These are phyloP conservation scores for Didymella glomerata DNA, from an alignment of 2,329 filamentous ascomycete genomes.

Conservation along the genomic window DNA sequence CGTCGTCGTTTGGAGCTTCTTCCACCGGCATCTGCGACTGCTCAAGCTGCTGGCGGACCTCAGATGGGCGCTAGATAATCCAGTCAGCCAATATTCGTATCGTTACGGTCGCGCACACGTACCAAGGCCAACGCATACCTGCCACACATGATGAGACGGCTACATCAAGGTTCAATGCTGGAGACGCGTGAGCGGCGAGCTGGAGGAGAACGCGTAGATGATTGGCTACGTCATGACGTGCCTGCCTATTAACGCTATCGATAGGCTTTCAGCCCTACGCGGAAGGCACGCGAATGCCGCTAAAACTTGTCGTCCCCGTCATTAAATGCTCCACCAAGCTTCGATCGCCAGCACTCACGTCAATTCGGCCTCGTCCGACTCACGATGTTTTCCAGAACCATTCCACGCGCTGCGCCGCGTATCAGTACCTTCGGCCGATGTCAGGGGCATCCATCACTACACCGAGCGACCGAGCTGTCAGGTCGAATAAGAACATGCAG, in stretches of 20 bases:
- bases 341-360: conserved; percentile 21
- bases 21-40: conserved; percentile 77
- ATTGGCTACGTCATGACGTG: conserved; percentile 47
- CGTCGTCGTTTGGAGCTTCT: conserved; percentile 75
- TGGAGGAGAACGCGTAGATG: conserved; percentile 30
- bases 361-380: conserved; percentile 26
- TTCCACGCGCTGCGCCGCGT: conserved; percentile 38
- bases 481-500: conserved; percentile 36
- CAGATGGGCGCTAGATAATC: conserved; percentile 71
- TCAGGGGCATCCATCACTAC: conserved; percentile 35
- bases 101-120: conserved; percentile 38
- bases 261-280: conserved; percentile 39
- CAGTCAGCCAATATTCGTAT: conserved; percentile 21
- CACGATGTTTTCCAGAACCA: conserved; percentile 51
- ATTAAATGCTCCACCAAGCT: conserved; percentile 30
- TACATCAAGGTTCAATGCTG: conserved; percentile 30
- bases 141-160: conserved; percentile 67
- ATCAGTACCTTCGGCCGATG: conserved; percentile 34
- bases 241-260: conserved; percentile 5
- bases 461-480: conserved; percentile 32
- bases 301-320: conserved; percentile 37
- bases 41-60: conserved; percentile 76
- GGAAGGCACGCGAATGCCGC: conserved; percentile 35
- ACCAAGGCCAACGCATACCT: conserved; percentile 71
- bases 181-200: conserved; percentile 11